Evolutionary conservation across 495 filamentous ascomycete genomes (phyloP).

Genomic region (Aspergillus campestris): DNA sequence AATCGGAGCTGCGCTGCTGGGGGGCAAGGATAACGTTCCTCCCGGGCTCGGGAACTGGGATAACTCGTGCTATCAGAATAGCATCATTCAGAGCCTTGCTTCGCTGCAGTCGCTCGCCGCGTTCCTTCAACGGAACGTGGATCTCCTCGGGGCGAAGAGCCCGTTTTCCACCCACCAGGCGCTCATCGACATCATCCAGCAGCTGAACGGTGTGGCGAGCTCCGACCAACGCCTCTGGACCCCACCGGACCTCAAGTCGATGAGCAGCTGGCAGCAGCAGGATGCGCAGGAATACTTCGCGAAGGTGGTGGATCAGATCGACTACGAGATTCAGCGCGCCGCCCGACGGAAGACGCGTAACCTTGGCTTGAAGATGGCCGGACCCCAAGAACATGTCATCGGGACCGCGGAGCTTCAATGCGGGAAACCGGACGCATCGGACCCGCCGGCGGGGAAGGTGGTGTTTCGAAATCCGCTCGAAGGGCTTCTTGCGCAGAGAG

Average conservation of each 20-base stretch:
- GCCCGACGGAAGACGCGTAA: slow-evolving; percentile 33
- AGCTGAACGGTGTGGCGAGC: slow-evolving; percentile 57
- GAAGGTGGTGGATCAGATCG: slow-evolving; percentile 77
- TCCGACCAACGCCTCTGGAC: slow-evolving; percentile 71
- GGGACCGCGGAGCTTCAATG: slow-evolving; percentile 7
- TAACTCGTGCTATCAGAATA: slow-evolving; percentile 98
- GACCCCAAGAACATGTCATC: slow-evolving; percentile 32
- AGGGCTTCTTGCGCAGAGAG: slow-evolving; percentile 79
- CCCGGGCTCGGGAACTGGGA: slow-evolving; percentile 84
- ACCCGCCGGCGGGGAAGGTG: slow-evolving; percentile 3
- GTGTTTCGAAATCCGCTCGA: slow-evolving; percentile 62
- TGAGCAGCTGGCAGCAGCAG: slow-evolving; percentile 93
- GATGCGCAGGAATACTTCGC: slow-evolving; percentile 98
- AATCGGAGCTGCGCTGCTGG: slow-evolving; percentile 32
- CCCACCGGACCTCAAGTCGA: slow-evolving; percentile 65
- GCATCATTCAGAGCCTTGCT: slow-evolving; percentile 79
- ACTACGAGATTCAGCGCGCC: slow-evolving; percentile 59
- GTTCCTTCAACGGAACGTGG: slow-evolving; percentile 43
- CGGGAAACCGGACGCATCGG: neutral
- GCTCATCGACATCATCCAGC: slow-evolving; percentile 53
- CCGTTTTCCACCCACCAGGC: slow-evolving; percentile 43
- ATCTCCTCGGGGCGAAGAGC: slow-evolving; percentile 25
- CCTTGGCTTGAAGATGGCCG: slow-evolving; percentile 34
- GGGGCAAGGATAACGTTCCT: slow-evolving; percentile 38
- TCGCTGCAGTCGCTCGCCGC: slow-evolving; percentile 56